Conservation (phyloP, 805 yeast species). For the Candida oleophila region DNA sequence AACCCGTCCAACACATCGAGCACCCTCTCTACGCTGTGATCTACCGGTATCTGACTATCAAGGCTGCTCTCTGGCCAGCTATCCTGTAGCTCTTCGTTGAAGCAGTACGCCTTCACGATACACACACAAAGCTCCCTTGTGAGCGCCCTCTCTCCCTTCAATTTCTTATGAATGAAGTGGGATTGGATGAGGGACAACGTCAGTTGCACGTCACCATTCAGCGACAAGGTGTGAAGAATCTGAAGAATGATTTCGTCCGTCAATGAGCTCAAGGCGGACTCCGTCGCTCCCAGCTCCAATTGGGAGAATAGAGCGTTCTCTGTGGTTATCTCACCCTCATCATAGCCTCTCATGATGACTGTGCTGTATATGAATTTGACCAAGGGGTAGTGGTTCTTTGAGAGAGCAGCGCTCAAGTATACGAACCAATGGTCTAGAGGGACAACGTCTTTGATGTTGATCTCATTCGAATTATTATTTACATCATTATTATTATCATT, state of each 20-base stretch:
- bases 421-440: conserved; percentile 18
- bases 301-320: conserved; percentile 24
- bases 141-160: conserved; percentile 32
- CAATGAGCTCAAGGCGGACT: conserved; percentile 15
- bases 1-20: conserved; percentile 32
- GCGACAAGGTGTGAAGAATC: conserved; percentile 30
- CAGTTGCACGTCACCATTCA: conserved; percentile 37
- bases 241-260: conserved; percentile 22
- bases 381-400: conserved; percentile 23
- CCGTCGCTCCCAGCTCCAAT: not conserved
- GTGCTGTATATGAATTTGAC: conserved; percentile 27
- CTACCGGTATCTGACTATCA: conserved; percentile 12
- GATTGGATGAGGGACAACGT: conserved; percentile 34
- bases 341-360: conserved; percentile 28
- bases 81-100: conserved; percentile 10
- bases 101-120: conserved; percentile 37
- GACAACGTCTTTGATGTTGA: conserved; percentile 4
- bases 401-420: conserved; percentile 22
- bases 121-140: conserved; percentile 31
- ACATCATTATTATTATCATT: too few species aligned
- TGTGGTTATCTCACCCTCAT: conserved; percentile 16
- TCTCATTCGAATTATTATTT: not conserved
- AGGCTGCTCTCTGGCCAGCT: conserved; percentile 7
- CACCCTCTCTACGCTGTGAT: conserved; percentile 26
- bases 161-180: conserved; percentile 30